phyloP scores from a whole-genome alignment of 305 asterid species.

The Fraxinus platypoda region DNA sequence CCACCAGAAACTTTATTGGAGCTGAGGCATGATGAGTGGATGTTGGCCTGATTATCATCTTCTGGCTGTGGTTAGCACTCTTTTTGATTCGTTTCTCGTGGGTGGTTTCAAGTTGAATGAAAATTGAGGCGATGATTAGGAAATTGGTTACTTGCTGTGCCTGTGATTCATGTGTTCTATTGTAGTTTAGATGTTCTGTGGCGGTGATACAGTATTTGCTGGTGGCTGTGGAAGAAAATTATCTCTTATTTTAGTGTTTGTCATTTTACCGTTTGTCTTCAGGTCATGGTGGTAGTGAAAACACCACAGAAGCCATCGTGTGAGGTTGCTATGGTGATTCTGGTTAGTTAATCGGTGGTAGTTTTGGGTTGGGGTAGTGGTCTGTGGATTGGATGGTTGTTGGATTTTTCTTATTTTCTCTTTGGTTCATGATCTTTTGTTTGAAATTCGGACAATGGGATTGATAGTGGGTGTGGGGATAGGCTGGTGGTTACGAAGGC shows the following conservation, averaged over 20 bases:
- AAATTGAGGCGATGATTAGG: background rate
- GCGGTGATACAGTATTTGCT: background rate
- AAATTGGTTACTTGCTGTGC: background rate
- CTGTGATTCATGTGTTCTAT: background rate
- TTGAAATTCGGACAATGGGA: background rate
- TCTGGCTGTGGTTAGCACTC: background rate
- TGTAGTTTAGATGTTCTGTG: background rate
- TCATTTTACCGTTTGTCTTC: background rate
- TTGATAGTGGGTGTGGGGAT: background rate
- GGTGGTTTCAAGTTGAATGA: background rate
- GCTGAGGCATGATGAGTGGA: background rate
- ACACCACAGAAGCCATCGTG: background rate
- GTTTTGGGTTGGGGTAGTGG: background rate
- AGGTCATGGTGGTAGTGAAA: background rate
- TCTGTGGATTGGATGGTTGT: background rate
- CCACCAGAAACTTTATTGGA: background rate
- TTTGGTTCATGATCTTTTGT: background rate
- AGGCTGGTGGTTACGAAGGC: background rate
- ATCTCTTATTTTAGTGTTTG: background rate
- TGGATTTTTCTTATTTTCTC: background rate
- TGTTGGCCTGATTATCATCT: background rate
- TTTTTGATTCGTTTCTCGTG: background rate
- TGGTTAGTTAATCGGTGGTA: background rate
- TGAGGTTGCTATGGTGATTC: background rate
- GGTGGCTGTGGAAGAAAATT: background rate